Percentiles rank a stretch among this genome's conserved stretches.
phyloP scores from a whole-genome alignment of 345 rosid species.

The Clarkia xantiana region DNA sequence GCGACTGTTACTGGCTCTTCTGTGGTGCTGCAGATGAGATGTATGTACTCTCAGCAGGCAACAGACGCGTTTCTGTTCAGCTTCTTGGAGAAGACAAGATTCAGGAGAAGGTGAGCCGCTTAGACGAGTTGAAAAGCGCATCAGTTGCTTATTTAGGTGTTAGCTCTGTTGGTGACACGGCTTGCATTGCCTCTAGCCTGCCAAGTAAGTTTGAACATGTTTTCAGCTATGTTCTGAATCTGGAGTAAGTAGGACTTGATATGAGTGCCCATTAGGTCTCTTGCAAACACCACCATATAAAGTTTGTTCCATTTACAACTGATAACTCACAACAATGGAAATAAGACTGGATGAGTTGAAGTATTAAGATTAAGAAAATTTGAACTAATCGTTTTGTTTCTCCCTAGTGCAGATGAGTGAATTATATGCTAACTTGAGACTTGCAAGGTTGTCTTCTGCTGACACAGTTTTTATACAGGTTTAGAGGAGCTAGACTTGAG shows the following conservation, averaged over 20 bases:
- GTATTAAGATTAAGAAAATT: background rate
- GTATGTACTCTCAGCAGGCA: conserved; percentile 79
- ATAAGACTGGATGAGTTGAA: too few relatives aligned
- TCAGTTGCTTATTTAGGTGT: conserved; percentile 69
- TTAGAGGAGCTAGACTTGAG: conserved; percentile 74
- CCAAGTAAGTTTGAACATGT: conserved; percentile 37
- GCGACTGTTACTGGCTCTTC: background rate
- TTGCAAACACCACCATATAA: too few relatives aligned
- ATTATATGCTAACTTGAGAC: too few relatives aligned
- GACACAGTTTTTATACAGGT: conserved; percentile 25
- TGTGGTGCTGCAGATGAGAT: conserved; percentile 57
- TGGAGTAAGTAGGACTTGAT: too few relatives aligned
- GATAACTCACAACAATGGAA: too few relatives aligned
- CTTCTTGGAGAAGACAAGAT: conserved; percentile 72
- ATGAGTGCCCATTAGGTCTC: too few relatives aligned
- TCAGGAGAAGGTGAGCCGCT: conserved; percentile 57
- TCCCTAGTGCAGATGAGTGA: too few relatives aligned
- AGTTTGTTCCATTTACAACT: too few relatives aligned
- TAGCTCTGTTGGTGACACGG: conserved; percentile 44
- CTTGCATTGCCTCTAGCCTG: conserved; percentile 25
- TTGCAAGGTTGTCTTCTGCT: too few relatives aligned
- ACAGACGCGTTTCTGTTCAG: conserved; percentile 61
- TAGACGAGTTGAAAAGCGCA: conserved; percentile 60
- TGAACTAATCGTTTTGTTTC: background rate
- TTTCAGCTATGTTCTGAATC: too few relatives aligned